These are phyloP conservation scores for Kluyveromyces sp. DNA, from an alignment of 1,139 yeast species.

Conservation along the genomic window DNA sequence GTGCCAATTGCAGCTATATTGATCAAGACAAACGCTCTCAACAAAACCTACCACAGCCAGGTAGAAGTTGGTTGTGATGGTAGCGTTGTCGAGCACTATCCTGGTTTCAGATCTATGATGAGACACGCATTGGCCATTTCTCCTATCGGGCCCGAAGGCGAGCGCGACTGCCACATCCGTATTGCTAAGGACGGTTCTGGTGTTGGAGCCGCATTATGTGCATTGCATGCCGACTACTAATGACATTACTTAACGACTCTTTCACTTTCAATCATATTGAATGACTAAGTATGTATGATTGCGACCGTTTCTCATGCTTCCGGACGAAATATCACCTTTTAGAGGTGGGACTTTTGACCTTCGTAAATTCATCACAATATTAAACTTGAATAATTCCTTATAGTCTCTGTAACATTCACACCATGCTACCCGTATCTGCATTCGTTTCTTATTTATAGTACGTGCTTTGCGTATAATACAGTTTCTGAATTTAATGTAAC, in stretches of 20 bases:
- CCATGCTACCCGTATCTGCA: background rate
- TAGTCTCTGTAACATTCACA: background rate
- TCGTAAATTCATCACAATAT: background rate
- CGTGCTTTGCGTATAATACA: background rate
- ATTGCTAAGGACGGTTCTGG: slow-evolving; percentile 94
- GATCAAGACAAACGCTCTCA: slow-evolving; percentile 48
- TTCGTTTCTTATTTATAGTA: background rate
- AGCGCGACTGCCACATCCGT: slow-evolving; percentile 61
- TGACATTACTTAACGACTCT: background rate
- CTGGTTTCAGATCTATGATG: slow-evolving; percentile 71
- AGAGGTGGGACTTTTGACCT: background rate
- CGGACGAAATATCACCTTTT: background rate
- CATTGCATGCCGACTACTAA: slow-evolving; percentile 34
- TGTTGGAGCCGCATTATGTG: slow-evolving; percentile 94
- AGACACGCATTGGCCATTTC: slow-evolving; percentile 67
- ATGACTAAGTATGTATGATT: no score
- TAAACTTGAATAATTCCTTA: background rate
- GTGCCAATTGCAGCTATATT: slow-evolving; percentile 81
- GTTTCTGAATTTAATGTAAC: background rate
- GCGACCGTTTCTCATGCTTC: background rate
- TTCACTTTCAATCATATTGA: background rate
- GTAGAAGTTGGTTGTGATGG: slow-evolving; percentile 95
- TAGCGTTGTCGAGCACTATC: slow-evolving; percentile 84
- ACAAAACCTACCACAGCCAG: slow-evolving; percentile 49
- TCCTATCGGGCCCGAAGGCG: slow-evolving; percentile 63